Base-by-base conservation (phyloP, 2,329 filamentous ascomycete genomes). In the Penicillium griseofulvum region DNA sequence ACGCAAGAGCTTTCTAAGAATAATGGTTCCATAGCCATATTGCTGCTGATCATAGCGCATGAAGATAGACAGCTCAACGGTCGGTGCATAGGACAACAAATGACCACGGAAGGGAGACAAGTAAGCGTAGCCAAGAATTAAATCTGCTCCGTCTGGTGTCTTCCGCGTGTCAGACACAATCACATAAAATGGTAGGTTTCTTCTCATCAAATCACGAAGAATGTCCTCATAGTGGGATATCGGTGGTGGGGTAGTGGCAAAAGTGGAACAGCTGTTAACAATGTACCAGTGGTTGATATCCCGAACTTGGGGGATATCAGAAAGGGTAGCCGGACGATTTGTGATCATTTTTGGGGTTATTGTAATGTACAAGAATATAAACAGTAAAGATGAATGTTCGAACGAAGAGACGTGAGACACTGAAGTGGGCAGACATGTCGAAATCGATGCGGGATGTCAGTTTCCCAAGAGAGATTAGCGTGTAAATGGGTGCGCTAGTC, bases 31-130 rank as follows among this genome's bases (percentile, higher is more conserved):
- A 31, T 76, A 61, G 3, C 71, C 69, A 17, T 58, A 62, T 2
- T 58, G 62, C 14, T 61, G 67, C 41, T 75, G 56, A 0, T 69
- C 65, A 1, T 69, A 72, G 54, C 73, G 72, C 44, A 74, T 68
- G 54, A 75, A 76, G 12, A 77, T 60, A 1, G 68, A 69, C 7
- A 77, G 60, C 55, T 78, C 75, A 9, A 75, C 74, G 0, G 74
- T 75, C 8, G 74, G 67, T 12, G 66, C 70, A 56, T 77, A 77
- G 1, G 71, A 71, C 19, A 70, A 58, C 62, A 73, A 65, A 26
- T 63, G 61, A 5, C 66, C 68, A 3, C 73, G 68, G 52, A 74
- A 78, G 2, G 68, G 67, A 6, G 68, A 68, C 26, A 69, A 65
- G 34, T 68, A 76, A 29, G 66, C 58, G 54, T 72, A 77, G 22